A percentile compares a stretch with the other conserved stretches of the same genome.
Evolutionary conservation across 805 yeast species (phyloP).

Genomic region (Candida insectorum): DNA sequence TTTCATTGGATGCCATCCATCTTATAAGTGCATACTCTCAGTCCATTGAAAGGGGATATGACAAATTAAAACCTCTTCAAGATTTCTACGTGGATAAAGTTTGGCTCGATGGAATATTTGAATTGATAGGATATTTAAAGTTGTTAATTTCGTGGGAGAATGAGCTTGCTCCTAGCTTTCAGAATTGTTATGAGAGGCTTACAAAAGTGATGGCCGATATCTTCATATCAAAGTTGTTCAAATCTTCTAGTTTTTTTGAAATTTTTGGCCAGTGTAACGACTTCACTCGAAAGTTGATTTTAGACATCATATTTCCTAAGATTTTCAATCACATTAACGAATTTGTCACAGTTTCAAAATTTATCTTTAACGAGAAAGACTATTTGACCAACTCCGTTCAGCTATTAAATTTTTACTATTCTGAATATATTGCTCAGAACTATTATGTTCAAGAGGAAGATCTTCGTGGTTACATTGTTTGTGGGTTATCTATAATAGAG

Average conservation of each 20-base stretch:
- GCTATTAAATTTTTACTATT: slow-evolving; percentile 23
- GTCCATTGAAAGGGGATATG: slow-evolving; percentile 26
- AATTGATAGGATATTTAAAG: slow-evolving; percentile 31
- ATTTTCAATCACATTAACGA: slow-evolving; percentile 34
- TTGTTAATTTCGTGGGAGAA: slow-evolving; percentile 23
- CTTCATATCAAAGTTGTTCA: slow-evolving; percentile 28
- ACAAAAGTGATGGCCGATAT: slow-evolving; percentile 30
- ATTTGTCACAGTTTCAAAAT: slow-evolving; percentile 28
- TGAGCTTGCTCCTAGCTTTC: slow-evolving; percentile 14
- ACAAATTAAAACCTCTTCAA: slow-evolving; percentile 19
- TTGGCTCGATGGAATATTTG: slow-evolving; percentile 39
- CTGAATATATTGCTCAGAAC: slow-evolving; percentile 27
- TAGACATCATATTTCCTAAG: slow-evolving; percentile 33
- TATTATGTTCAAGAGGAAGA: slow-evolving; percentile 20
- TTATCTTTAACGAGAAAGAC: slow-evolving; percentile 32
- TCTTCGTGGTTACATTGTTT: slow-evolving; percentile 22
- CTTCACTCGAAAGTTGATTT: slow-evolving; percentile 30
- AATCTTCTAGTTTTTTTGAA: slow-evolving; percentile 17
- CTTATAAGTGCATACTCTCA: slow-evolving; percentile 31
- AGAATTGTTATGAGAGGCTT: slow-evolving; percentile 23
- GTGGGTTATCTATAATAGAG: slow-evolving; percentile 33
- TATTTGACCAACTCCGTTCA: slow-evolving; percentile 22
- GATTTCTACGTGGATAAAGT: slow-evolving; percentile 23
- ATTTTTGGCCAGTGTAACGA: slow-evolving; percentile 27
- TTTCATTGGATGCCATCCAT: slow-evolving; percentile 32